phyloP scores from a whole-genome alignment of 495 filamentous ascomycete species.

The Rusavskia elegans region DNA sequence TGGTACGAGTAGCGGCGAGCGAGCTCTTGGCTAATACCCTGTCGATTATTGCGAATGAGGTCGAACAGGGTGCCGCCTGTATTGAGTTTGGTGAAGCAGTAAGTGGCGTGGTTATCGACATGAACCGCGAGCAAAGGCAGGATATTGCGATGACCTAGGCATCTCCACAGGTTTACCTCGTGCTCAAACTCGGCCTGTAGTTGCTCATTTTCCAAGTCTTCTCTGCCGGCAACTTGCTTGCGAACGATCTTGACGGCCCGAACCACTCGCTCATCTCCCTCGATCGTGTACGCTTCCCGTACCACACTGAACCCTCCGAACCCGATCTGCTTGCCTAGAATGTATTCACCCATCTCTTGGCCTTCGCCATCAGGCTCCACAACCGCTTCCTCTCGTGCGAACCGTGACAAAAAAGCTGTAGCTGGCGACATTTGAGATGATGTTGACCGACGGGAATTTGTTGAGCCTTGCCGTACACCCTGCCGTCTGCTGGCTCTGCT shows the following conservation, averaged over 20 bases:
- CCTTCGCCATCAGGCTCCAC: slow-evolving; percentile 52
- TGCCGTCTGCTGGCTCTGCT: slow-evolving; percentile 27
- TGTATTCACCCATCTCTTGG: slow-evolving; percentile 59
- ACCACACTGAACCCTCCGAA: slow-evolving; percentile 57
- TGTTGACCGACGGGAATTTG: slow-evolving; percentile 28
- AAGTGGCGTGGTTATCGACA: slow-evolving; percentile 56
- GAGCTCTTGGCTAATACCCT: slow-evolving; percentile 33
- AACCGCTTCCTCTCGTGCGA: slow-evolving; percentile 25
- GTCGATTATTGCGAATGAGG: slow-evolving; percentile 41
- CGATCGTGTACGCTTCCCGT: slow-evolving; percentile 55
- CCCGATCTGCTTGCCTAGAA: slow-evolving; percentile 55
- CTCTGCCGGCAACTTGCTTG: slow-evolving; percentile 38
- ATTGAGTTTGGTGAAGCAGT: slow-evolving; percentile 55
- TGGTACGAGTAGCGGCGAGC: slow-evolving; percentile 52
- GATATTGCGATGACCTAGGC: slow-evolving; percentile 49
- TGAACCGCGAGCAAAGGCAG: slow-evolving; percentile 51
- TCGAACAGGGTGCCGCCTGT: slow-evolving; percentile 59
- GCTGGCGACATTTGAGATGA: slow-evolving; percentile 35
- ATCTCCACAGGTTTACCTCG: slow-evolving; percentile 56
- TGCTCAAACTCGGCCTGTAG: slow-evolving; percentile 61
- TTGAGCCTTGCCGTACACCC: slow-evolving; percentile 2
- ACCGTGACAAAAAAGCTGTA: slow-evolving; percentile 44
- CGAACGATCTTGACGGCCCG: slow-evolving; percentile 61
- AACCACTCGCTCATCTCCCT: slow-evolving; percentile 33
- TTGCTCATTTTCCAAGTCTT: slow-evolving; percentile 48